A percentile compares a stretch with the other conserved stretches of the same genome.
Conservation (phyloP, 495 filamentous ascomycete genomes). For the Aspergillus saccharolyticus region DNA sequence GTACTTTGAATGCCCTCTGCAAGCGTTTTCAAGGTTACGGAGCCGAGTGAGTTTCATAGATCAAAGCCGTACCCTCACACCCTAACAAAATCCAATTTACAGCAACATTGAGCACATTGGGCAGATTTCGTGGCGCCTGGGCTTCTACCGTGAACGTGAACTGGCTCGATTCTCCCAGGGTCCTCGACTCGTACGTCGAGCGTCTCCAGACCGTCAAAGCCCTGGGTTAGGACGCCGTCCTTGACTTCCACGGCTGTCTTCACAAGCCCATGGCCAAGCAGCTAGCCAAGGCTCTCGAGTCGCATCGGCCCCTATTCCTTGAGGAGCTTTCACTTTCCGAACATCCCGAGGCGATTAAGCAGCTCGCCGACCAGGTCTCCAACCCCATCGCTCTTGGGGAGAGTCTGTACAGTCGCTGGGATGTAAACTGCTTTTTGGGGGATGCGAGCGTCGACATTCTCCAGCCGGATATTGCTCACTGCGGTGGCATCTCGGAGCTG, state of each 20-base stretch:
- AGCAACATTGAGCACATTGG: conserved; percentile 80
- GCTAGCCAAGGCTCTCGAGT: conserved; percentile 64
- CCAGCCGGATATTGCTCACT: conserved; percentile 73
- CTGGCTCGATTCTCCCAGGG: conserved; percentile 70
- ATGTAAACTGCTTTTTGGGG: conserved; percentile 69
- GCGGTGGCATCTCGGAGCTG: conserved; percentile 71
- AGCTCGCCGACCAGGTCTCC: conserved; percentile 54
- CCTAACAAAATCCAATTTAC: neutral
- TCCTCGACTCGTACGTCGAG: conserved; percentile 60
- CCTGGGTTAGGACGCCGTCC: conserved; percentile 63
- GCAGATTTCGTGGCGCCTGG: conserved; percentile 65
- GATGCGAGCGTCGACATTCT: conserved; percentile 65
- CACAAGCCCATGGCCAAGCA: conserved; percentile 83
- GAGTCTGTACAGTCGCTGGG: conserved; percentile 69
- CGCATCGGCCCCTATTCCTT: conserved; percentile 70
- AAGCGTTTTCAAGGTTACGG: conserved; percentile 62
- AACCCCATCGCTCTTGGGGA: conserved; percentile 74
- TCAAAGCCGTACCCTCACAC: neutral
- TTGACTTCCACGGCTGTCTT: conserved; percentile 76
- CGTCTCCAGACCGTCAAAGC: conserved; percentile 65
- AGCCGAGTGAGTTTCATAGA: conserved; percentile 53
- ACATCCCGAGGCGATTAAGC: conserved; percentile 64
- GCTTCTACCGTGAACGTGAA: conserved; percentile 72
- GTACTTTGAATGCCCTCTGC: conserved; percentile 63
- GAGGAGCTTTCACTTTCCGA: conserved; percentile 74